Base-by-base conservation (phyloP, 2,329 filamentous ascomycete genomes). In the Pleoardoris graminearum region DNA sequence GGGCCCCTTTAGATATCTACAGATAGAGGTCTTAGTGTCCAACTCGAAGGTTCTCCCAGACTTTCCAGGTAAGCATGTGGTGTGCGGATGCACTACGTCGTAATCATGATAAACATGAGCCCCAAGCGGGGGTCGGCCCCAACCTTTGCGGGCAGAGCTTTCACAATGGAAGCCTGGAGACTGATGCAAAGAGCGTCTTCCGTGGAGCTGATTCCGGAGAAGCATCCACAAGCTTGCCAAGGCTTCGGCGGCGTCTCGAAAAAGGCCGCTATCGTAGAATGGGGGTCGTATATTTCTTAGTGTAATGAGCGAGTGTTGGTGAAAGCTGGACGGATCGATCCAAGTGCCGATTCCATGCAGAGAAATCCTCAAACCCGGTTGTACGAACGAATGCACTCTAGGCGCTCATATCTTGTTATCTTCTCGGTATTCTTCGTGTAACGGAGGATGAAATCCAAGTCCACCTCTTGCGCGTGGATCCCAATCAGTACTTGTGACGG, bases 391-490 rank as follows among this genome's bases (percentile, higher is more conserved):
- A n/a, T n/a, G n/a, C n/a, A n/a, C n/a, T n/a, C n/a, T 21, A 12
- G 7, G 41, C 46, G 37, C 52, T 72, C 67, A 71, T 36, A 72
- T 57, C 48, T 66, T 72, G 17, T 59, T 56, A 35, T 68, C 63
- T 38, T 57, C 63, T 12, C 64, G 59, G n/a, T 54, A 47, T 11
- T 59, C 43, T 7, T 62, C 54, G 12, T 63, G 42, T 8, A 55
- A 38, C 1, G 71, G 71, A 23, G 74, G 73, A 39, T 76, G 71
- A 12, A 75, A 53, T 7, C 71, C 72, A 4, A 76, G 53, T 7
- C 74, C 74, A 12, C 74, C 74, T 57, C 73, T 70, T 42, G 73
- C 62, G 27, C 65, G 61, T 30, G 72, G 70, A 53, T 75, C 72
- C 66, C 70, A 75, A 16, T 72, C 71, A 11, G 68, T 62, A 12